Percentiles rank a stretch among this genome's conserved stretches.
Evolutionary conservation across 2,329 filamentous ascomycete species (phyloP).

Genomic region (Knufia fluminis): DNA sequence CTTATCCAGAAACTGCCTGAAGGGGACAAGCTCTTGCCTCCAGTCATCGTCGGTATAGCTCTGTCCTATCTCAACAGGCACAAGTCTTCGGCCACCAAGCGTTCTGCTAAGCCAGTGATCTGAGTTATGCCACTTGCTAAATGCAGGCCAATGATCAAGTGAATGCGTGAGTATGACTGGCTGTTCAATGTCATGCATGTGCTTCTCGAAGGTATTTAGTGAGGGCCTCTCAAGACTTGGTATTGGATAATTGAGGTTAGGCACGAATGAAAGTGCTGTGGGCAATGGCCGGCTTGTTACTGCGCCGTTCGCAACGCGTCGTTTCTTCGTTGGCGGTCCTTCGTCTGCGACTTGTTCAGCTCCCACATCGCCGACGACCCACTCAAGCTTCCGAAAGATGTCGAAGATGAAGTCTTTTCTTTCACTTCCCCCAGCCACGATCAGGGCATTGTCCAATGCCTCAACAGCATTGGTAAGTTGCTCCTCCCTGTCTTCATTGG

Average conservation of each 20-base stretch:
- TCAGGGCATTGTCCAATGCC: slow-evolving; percentile 64
- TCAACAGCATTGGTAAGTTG: slow-evolving; percentile 52
- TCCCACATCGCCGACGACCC: not conserved
- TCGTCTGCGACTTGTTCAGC: not conserved
- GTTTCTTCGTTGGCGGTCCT: slow-evolving; percentile 10
- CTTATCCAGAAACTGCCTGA: slow-evolving; percentile 57
- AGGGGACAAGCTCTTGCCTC: slow-evolving; percentile 71
- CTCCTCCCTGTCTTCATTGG: too few relatives aligned
- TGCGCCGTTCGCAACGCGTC: slow-evolving; percentile 7
- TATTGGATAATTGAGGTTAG: slow-evolving; percentile 30
- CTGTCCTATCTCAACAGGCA: slow-evolving; percentile 76
- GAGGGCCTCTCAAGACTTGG: slow-evolving; percentile 38
- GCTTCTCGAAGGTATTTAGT: slow-evolving; percentile 52
- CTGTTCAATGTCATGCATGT: slow-evolving; percentile 41
- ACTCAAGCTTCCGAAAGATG: slow-evolving; percentile 25
- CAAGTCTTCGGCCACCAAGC: slow-evolving; percentile 65
- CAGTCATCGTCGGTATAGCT: slow-evolving; percentile 81
- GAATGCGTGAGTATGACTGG: slow-evolving; percentile 64
- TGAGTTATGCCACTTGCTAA: slow-evolving; percentile 64
- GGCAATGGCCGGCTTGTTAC: not conserved
- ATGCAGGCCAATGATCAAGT: slow-evolving; percentile 66
- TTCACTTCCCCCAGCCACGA: slow-evolving; percentile 59
- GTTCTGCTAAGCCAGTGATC: slow-evolving; percentile 66
- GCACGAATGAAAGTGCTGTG: slow-evolving; percentile 24
- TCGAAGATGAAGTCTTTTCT: slow-evolving; percentile 40